phyloP scores from a whole-genome alignment of 176 grass and related monocot species.

The Triticum dicoccoides region DNA sequence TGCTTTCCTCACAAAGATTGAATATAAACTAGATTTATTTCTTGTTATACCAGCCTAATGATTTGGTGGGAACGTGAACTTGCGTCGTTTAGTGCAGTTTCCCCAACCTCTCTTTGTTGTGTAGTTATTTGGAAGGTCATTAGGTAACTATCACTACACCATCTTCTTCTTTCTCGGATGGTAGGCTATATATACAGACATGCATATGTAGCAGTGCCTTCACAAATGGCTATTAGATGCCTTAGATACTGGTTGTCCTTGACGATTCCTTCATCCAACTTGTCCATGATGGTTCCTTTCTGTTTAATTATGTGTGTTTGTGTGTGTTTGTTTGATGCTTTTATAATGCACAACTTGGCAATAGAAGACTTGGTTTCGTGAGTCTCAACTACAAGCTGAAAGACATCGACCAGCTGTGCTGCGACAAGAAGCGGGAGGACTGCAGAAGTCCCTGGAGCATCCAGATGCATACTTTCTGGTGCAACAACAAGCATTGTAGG shows the following conservation, averaged over 20 bases:
- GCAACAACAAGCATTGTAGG: too few relatives aligned
- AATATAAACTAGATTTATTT: neutral
- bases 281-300: constrained; percentile 92
- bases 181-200: neutral
- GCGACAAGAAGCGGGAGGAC: too few relatives aligned
- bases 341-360: too few relatives aligned
- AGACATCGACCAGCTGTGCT: too few relatives aligned
- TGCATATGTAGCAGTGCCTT: neutral
- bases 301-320: constrained; percentile 19
- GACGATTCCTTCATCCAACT: constrained; percentile 77
- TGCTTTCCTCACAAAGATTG: neutral
- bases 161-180: constrained; percentile 1
- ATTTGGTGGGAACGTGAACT: constrained; percentile 97
- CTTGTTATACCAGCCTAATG: constrained; percentile 78
- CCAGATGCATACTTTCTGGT: too few relatives aligned
- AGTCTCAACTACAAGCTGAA: too few relatives aligned
- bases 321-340: too few relatives aligned
- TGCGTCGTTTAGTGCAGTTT: constrained; percentile 72
- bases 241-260: constrained; percentile 73
- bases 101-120: constrained; percentile 85
- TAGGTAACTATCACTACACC: constrained; percentile 7
- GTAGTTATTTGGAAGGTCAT: constrained; percentile 16
- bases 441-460: too few relatives aligned
- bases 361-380: too few relatives aligned
- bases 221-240: constrained; percentile 62